These are phyloP conservation scores for Fusarium decemcellulare DNA, from an alignment of 2,329 filamentous ascomycete species.

Conservation along the genomic window DNA sequence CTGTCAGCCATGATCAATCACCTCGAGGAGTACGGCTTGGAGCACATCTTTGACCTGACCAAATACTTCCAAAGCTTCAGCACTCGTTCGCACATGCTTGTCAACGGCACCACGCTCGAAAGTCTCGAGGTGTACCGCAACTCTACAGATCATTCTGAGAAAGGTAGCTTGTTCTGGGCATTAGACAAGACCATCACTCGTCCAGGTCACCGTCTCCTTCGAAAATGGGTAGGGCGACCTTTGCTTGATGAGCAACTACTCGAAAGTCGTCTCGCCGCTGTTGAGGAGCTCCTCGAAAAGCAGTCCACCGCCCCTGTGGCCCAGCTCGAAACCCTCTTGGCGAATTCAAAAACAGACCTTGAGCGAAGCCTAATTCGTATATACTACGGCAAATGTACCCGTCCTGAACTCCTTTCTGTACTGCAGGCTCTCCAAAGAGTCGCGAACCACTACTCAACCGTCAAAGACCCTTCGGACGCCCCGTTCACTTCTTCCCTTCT, in stretches of 20 bases:
- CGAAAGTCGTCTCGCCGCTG: slow-evolving; percentile 84
- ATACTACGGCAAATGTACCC: slow-evolving; percentile 96
- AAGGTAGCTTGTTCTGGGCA: slow-evolving; percentile 95
- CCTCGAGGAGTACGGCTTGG: slow-evolving; percentile 89
- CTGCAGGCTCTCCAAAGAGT: slow-evolving; percentile 90
- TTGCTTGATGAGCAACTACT: slow-evolving; percentile 82
- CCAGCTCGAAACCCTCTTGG: slow-evolving; percentile 79
- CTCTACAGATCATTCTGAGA: slow-evolving; percentile 86
- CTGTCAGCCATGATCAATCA: slow-evolving; percentile 97
- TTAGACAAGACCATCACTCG: slow-evolving; percentile 92
- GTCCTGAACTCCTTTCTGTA: slow-evolving; percentile 87
- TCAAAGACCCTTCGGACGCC: slow-evolving; percentile 75
- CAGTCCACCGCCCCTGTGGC: slow-evolving; percentile 78
- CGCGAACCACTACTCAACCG: slow-evolving; percentile 79
- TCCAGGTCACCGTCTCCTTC: slow-evolving; percentile 87
- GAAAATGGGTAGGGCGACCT: slow-evolving; percentile 96
- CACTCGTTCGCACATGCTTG: slow-evolving; percentile 92
- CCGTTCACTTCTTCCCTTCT: slow-evolving; percentile 82
- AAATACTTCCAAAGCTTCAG: slow-evolving; percentile 98
- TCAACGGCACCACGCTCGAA: slow-evolving; percentile 94
- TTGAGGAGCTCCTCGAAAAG: slow-evolving; percentile 85
- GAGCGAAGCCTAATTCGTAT: slow-evolving; percentile 95
- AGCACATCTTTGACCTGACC: slow-evolving; percentile 95
- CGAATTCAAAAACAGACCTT: slow-evolving; percentile 82
- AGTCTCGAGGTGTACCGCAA: slow-evolving; percentile 98